Evolutionary conservation across 345 rosid species (phyloP).

Genomic region (Clarkia xantiana): DNA sequence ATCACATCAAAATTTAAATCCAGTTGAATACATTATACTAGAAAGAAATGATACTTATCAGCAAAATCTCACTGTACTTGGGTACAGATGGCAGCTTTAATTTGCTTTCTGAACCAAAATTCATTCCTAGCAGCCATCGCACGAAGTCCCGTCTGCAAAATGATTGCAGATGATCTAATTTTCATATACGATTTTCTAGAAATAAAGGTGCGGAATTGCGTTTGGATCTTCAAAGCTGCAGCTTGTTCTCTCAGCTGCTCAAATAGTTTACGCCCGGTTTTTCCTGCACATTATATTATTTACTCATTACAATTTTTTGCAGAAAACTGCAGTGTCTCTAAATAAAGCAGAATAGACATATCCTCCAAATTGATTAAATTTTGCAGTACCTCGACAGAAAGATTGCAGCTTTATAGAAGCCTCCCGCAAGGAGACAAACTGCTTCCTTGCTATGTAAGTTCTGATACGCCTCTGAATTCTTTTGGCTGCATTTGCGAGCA

Average conservation of each 20-base stretch:
- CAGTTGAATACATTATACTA: not conserved
- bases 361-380: not conserved
- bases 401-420: slow-evolving; percentile 70
- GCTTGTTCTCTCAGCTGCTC: slow-evolving; percentile 53
- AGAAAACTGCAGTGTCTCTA: too few species aligned
- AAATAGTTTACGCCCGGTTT: slow-evolving; percentile 41
- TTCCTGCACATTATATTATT: slow-evolving; percentile 23
- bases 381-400: slow-evolving; percentile 52
- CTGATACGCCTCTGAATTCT: slow-evolving; percentile 64
- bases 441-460: slow-evolving; percentile 62
- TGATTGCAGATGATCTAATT: slow-evolving; percentile 38
- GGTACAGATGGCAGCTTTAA: slow-evolving; percentile 56
- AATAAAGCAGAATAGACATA: not conserved
- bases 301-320: too few species aligned
- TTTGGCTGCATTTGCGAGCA: slow-evolving; percentile 91
- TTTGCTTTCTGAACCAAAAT: slow-evolving; percentile 62
- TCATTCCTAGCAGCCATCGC: slow-evolving; percentile 82
- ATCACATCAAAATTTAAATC: not conserved
- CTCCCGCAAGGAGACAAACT: slow-evolving; percentile 43
- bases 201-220: slow-evolving; percentile 44
- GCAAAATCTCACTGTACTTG: slow-evolving; percentile 35
- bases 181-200: slow-evolving; percentile 41
- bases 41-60: not conserved
- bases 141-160: slow-evolving; percentile 74
- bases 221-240: slow-evolving; percentile 76